A percentile compares a stretch with the other conserved stretches of the same genome.
Evolutionary conservation across 2,329 filamentous ascomycete species (phyloP).

Genomic region (Fusarium sp.): DNA sequence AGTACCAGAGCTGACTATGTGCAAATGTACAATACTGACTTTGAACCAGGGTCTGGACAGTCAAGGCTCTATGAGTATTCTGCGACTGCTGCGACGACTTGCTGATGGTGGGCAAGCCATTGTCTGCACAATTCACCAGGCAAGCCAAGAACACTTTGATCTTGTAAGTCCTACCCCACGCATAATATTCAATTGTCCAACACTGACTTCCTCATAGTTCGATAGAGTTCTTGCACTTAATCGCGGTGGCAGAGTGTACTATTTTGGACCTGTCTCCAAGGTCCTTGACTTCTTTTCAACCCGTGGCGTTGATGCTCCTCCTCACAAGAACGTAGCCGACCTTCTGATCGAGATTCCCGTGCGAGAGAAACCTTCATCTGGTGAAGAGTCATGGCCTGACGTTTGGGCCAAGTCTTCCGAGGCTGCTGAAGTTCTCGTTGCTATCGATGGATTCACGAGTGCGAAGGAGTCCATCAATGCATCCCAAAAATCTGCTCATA

Average conservation of each 20-base stretch:
- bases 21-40: no score
- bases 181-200: no score
- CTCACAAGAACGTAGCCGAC: constrained; percentile 64
- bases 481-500: neutral
- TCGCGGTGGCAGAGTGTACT: constrained; percentile 64
- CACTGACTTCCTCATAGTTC: constrained; percentile 67
- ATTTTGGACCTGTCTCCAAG: constrained; percentile 66
- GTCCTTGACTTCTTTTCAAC: constrained; percentile 68
- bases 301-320: constrained; percentile 75
- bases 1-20: no score
- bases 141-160: constrained; percentile 51
- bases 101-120: constrained; percentile 69
- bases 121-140: constrained; percentile 72
- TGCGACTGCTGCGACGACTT: constrained; percentile 70
- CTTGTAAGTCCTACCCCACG: no score
- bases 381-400: constrained; percentile 77
- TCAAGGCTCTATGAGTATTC: constrained; percentile 69
- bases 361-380: constrained; percentile 51
- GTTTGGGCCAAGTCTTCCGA: constrained; percentile 79
- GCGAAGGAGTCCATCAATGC: constrained; percentile 1
- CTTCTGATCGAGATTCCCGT: constrained; percentile 63
- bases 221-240: constrained; percentile 67
- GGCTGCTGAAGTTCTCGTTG: constrained; percentile 68
- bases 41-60: constrained; percentile 65
- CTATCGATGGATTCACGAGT: constrained; percentile 63